These are phyloP conservation scores for Brassica hybrid DNA, from an alignment of 441 rosid genomes.

Conservation along the genomic window DNA sequence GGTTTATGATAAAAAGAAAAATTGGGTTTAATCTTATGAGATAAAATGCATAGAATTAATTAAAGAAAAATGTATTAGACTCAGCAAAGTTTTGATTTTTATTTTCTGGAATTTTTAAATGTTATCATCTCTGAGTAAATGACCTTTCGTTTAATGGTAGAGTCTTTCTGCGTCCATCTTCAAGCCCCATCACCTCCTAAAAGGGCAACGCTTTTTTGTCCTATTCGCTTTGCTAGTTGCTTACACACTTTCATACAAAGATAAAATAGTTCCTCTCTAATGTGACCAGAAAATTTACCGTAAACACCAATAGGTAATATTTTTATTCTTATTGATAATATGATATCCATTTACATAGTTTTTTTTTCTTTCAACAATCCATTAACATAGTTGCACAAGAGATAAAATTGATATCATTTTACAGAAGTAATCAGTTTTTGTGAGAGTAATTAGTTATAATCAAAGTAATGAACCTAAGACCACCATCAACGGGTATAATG, in stretches of 20 bases:
- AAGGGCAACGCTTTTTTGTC: conserved; percentile 35
- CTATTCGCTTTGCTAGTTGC: conserved; percentile 23
- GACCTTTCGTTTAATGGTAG: conserved; percentile 40
- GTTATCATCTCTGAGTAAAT: neutral
- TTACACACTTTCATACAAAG: conserved; percentile 17
- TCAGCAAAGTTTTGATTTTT: neutral
- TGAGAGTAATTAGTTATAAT: neutral
- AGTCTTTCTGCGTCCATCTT: conserved; percentile 1
- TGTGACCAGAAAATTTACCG: neutral
- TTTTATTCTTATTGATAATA: neutral
- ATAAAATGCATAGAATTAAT: neutral
- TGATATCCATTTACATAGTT: neutral
- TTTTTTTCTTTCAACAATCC: neutral
- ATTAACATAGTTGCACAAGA: neutral
- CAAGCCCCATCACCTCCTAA: conserved; percentile 33
- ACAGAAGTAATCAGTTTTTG: no score
- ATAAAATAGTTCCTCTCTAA: neutral
- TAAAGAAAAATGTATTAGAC: neutral
- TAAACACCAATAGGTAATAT: neutral
- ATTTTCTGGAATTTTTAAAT: neutral
- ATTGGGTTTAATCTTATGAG: no score
- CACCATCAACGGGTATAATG: no score
- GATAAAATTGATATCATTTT: no score
- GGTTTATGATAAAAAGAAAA: no score
- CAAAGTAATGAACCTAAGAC: neutral